These are phyloP conservation scores for Abeoforma whisleri DNA, from an alignment of 78 protist genomes.

Conservation along the genomic window DNA sequence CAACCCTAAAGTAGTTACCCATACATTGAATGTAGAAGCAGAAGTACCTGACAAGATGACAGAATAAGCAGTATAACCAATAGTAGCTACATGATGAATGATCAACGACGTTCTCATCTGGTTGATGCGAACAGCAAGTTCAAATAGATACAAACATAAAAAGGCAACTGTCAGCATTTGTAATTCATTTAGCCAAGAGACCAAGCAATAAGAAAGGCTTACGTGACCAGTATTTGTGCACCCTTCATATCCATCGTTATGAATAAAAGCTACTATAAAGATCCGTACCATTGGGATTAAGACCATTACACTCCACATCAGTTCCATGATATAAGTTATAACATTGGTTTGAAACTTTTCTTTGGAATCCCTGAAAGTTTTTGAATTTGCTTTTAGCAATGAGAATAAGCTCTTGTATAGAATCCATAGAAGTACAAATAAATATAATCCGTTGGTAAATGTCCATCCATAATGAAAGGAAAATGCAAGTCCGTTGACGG, in stretches of 20 bases:
- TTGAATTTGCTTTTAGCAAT: background rate
- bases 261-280: slow-evolving; percentile 10
- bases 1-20: slow-evolving; percentile 13
- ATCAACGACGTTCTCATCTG: slow-evolving; percentile 15
- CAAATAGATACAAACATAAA: slow-evolving; percentile 15
- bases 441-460: slow-evolving; percentile 24
- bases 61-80: slow-evolving; percentile 16
- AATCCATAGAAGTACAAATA: slow-evolving; percentile 1
- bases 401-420: background rate
- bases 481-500: background rate
- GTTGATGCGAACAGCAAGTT: background rate
- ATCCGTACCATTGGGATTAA: slow-evolving; percentile 10
- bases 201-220: slow-evolving; percentile 6
- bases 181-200: slow-evolving; percentile 4
- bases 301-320: slow-evolving; percentile 26
- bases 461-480: slow-evolving; percentile 23
- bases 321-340: slow-evolving; percentile 26
- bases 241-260: background rate
- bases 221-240: background rate
- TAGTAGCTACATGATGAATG: slow-evolving; percentile 22
- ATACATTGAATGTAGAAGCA: slow-evolving; percentile 8
- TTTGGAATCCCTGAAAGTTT: background rate
- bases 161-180: slow-evolving; percentile 16
- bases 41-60: slow-evolving; percentile 15
- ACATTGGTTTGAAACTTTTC: slow-evolving; percentile 11